Evolutionary conservation across 108 stramenopile genomes (phyloP).

Genomic region (Phaeodactylum tricornutum): DNA sequence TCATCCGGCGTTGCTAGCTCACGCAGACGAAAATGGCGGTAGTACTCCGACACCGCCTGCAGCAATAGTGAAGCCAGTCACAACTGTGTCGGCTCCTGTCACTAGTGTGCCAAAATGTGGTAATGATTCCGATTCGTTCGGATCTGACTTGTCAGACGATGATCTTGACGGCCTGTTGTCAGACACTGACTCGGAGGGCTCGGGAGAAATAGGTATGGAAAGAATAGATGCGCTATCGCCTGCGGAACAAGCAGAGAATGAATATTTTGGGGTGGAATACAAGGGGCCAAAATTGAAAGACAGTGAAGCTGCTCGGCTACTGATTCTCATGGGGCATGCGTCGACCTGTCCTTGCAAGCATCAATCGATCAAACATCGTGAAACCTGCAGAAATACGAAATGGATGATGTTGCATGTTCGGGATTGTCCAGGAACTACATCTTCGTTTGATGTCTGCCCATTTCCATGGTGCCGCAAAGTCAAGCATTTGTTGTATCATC

Average conservation of each 20-base stretch:
- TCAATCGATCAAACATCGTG: slow-evolving; percentile 48
- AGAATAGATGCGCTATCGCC: slow-evolving; percentile 42
- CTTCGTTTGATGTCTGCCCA: slow-evolving; percentile 78
- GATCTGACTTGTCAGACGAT: slow-evolving; percentile 58
- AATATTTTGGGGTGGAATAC: slow-evolving; percentile 71
- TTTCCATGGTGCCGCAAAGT: slow-evolving; percentile 89
- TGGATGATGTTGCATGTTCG: slow-evolving; percentile 89
- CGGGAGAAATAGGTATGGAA: slow-evolving; percentile 30
- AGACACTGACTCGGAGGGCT: slow-evolving; percentile 41
- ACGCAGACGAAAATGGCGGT: slow-evolving; percentile 41
- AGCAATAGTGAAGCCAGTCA: neutral
- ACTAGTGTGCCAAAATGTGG: neutral
- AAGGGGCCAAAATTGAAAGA: slow-evolving; percentile 52
- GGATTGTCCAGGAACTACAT: slow-evolving; percentile 79
- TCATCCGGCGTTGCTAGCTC: slow-evolving; percentile 81
- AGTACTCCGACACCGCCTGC: slow-evolving; percentile 3
- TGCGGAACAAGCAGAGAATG: slow-evolving; percentile 54
- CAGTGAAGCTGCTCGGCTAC: slow-evolving; percentile 47
- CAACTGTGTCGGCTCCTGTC: slow-evolving; percentile 7
- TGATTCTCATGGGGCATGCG: slow-evolving; percentile 73
- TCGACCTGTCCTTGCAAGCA: slow-evolving; percentile 66
- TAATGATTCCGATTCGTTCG: slow-evolving; percentile 22
- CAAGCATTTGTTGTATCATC: slow-evolving; percentile 80
- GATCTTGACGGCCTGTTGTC: slow-evolving; percentile 33
- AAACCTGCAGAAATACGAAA: slow-evolving; percentile 71